phyloP scores from a whole-genome alignment of 345 rosid genomes.

The Syzygium oleosum region DNA sequence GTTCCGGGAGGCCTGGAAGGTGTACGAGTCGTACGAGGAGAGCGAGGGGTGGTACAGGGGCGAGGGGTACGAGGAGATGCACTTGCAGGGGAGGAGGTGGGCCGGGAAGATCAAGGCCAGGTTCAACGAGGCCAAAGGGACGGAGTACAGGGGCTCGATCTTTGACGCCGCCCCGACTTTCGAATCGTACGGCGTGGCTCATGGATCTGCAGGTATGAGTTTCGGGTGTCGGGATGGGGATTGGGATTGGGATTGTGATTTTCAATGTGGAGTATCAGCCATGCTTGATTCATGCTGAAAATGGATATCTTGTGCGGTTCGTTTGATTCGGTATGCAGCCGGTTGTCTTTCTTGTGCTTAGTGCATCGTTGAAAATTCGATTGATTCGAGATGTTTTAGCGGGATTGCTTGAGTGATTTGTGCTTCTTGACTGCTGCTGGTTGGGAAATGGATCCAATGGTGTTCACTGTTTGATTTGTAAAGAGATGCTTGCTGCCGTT shows the following conservation, averaged over 20 bases:
- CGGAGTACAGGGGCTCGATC: slow-evolving; percentile 48
- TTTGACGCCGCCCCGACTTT: slow-evolving; percentile 77
- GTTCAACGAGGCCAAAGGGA: slow-evolving; percentile 37
- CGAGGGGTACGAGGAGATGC: slow-evolving; percentile 56
- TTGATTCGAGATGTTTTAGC: background rate
- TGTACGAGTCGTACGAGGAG: slow-evolving; percentile 43
- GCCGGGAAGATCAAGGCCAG: slow-evolving; percentile 41
- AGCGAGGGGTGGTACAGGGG: slow-evolving; percentile 77
- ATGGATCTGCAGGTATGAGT: slow-evolving; percentile 76
- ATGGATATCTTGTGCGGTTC: background rate
- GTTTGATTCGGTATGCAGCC: background rate
- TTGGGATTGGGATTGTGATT: background rate
- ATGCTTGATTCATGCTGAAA: background rate
- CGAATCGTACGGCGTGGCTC: slow-evolving; percentile 64
- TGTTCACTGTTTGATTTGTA: background rate
- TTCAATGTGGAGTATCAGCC: background rate
- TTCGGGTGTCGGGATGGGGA: background rate
- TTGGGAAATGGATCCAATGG: background rate
- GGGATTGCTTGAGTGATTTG: background rate
- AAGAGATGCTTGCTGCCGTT: background rate
- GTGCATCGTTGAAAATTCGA: background rate
- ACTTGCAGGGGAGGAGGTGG: slow-evolving; percentile 76
- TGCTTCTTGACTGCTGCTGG: background rate
- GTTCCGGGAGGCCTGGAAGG: slow-evolving; percentile 54
- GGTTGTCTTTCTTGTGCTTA: background rate